A percentile compares a stretch with the other conserved stretches of the same genome.
phyloP scores from a whole-genome alignment of 345 rosid genomes.

The Aegle marmelos region DNA sequence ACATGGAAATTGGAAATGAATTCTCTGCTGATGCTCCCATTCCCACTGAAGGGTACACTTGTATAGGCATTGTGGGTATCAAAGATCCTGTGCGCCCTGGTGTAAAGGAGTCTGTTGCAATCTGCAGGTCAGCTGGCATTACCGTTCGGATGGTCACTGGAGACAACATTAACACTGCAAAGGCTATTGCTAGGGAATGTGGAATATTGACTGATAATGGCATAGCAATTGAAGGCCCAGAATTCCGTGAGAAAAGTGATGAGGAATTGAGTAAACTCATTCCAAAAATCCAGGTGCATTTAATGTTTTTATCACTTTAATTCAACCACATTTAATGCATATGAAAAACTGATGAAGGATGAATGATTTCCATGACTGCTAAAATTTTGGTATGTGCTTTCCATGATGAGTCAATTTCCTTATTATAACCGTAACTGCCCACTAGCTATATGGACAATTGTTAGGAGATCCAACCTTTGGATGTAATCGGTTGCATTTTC shows the following conservation, averaged over 20 bases:
- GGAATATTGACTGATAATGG: slow-evolving; percentile 70
- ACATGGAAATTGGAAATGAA: slow-evolving; percentile 55
- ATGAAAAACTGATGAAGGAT: background rate
- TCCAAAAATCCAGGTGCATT: slow-evolving; percentile 79
- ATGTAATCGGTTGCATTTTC: background rate
- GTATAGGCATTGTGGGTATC: slow-evolving; percentile 79
- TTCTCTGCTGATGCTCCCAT: slow-evolving; percentile 49
- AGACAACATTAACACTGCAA: slow-evolving; percentile 83
- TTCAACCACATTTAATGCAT: background rate
- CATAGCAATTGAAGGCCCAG: slow-evolving; percentile 64
- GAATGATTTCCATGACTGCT: background rate
- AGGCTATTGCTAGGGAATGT: slow-evolving; percentile 88
- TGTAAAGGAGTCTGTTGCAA: slow-evolving; percentile 78
- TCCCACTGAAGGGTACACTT: slow-evolving; percentile 58
- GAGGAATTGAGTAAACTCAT: slow-evolving; percentile 60
- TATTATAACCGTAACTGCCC: background rate
- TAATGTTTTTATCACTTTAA: background rate
- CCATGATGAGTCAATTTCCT: background rate
- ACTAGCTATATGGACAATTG: background rate
- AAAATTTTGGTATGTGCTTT: background rate
- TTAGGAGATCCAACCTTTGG: background rate
- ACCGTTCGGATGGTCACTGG: slow-evolving; percentile 87
- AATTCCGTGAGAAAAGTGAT: slow-evolving; percentile 46
- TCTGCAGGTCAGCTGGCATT: slow-evolving; percentile 82
- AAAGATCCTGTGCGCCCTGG: slow-evolving; percentile 89